A percentile compares a stretch with the other conserved stretches of the same genome.
Conservation (phyloP, 345 rosid species). For the Balakata baccata region DNA sequence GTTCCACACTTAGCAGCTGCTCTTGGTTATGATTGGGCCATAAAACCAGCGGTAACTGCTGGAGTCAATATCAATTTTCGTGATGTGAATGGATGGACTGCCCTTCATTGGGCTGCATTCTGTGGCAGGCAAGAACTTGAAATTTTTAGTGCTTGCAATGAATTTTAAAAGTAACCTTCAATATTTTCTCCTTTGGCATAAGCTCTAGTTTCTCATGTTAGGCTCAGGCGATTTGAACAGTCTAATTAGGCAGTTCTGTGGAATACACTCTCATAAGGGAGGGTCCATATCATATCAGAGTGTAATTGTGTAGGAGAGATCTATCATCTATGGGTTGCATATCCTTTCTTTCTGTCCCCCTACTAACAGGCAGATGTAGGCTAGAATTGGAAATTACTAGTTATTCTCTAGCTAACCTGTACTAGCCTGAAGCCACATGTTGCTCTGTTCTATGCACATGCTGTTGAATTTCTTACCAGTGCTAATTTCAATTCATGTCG, state of each 20-base stretch:
- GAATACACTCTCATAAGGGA: background rate
- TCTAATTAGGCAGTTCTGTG: background rate
- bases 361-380: too few species aligned
- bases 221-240: background rate
- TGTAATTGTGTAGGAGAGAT: background rate
- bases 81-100: slow-evolving; percentile 89
- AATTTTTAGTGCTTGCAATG: background rate
- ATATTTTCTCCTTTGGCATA: background rate
- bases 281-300: background rate
- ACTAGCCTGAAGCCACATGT: background rate
- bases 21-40: slow-evolving; percentile 90
- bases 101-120: slow-evolving; percentile 94
- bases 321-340: too few species aligned
- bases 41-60: slow-evolving; percentile 59
- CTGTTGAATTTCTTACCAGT: background rate
- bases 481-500: background rate
- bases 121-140: slow-evolving; percentile 63
- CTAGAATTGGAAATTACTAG: background rate
- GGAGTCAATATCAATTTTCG: slow-evolving; percentile 88
- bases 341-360: too few species aligned
- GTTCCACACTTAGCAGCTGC: slow-evolving; percentile 76
- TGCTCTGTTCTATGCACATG: background rate
- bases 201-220: background rate
- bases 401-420: background rate
- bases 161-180: too few species aligned